Evolutionary conservation across 345 rosid species (phyloP), one percentile per base, ranked within the genome.

Genomic region (Arabis alpina): DNA sequence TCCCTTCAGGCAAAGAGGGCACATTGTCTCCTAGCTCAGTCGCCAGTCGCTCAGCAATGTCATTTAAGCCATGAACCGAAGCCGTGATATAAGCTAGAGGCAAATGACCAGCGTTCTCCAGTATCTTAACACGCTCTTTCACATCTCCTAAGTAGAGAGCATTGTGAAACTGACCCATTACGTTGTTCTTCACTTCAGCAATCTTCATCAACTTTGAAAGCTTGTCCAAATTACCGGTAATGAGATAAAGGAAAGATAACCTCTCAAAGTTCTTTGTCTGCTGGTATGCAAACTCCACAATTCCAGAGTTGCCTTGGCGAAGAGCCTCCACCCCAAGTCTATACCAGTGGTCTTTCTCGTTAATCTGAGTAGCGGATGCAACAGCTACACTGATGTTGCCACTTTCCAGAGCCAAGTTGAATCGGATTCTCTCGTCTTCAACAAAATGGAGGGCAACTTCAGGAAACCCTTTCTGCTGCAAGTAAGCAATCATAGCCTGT

Each of bases 381-480:
- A 93, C 98, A 43, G 98, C 98, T 45, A 91, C 82, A 70, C 89
- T 86, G 73, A 93, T 93, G 79, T 93, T 93, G 55, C 98, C 98
- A 65, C 98, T 91, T 83, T 87, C 98, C 36, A 93, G 71, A 52
- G 99, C 97, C 87, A 94, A 76, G 71, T 91, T 94, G 68, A 91
- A 94, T 24, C 99, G 85, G 59, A 97, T 88, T 71, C 90, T 87
- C 82, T 91, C 97, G 27, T 91, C 99, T 74, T 89, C 93, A 65
- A 94, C 97, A 78, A 94, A 94, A 78, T 94, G 97, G 44, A 94
- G 83, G 69, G 99, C 99, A 72, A 94, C 97, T 82, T 94, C 99
- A 70, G 97, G 99, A 61, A 94, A 94, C 15, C 96, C 97, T 74
- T 91, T 94, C 74, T 91, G 97, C 70, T 94, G 99, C 74, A 94